These are phyloP conservation scores for Dispira parvispora DNA, from an alignment of 192 early-diverging fungal genomes.

Conservation along the genomic window DNA sequence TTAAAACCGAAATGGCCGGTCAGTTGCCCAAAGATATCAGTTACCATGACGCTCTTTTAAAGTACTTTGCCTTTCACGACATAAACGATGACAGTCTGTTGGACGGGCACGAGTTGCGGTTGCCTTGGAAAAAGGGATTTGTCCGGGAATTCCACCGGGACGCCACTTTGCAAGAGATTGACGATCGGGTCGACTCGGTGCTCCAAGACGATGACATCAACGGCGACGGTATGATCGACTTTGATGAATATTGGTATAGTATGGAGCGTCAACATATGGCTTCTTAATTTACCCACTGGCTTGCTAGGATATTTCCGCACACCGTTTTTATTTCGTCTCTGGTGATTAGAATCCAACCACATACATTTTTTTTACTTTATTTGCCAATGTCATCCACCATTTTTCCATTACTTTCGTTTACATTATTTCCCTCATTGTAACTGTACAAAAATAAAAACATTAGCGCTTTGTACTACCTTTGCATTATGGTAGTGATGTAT, in stretches of 20 bases:
- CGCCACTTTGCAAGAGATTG: constrained; percentile 30
- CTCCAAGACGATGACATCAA: constrained; percentile 58
- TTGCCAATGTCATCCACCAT: neutral
- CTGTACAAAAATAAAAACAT: neutral
- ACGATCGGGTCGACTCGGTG: constrained; percentile 53
- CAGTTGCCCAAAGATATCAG: too few species aligned
- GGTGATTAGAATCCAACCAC: neutral
- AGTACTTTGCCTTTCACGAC: constrained; percentile 58
- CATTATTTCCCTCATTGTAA: neutral
- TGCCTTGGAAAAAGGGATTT: constrained; percentile 30
- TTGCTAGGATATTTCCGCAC: neutral
- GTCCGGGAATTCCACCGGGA: constrained; percentile 12
- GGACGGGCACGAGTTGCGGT: constrained; percentile 63
- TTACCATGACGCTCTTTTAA: too few species aligned
- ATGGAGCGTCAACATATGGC: neutral
- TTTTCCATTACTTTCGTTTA: neutral
- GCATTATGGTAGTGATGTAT: too few species aligned
- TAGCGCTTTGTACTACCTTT: neutral
- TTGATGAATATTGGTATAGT: constrained; percentile 30
- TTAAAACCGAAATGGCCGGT: too few species aligned
- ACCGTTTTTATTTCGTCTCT: neutral
- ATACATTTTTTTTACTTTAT: neutral
- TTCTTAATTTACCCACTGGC: neutral
- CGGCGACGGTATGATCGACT: constrained; percentile 43
- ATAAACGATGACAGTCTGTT: constrained; percentile 48